Evolutionary conservation across 192 early-diverging fungal genomes (phyloP).

Genomic region (Mortierella antarctica): DNA sequence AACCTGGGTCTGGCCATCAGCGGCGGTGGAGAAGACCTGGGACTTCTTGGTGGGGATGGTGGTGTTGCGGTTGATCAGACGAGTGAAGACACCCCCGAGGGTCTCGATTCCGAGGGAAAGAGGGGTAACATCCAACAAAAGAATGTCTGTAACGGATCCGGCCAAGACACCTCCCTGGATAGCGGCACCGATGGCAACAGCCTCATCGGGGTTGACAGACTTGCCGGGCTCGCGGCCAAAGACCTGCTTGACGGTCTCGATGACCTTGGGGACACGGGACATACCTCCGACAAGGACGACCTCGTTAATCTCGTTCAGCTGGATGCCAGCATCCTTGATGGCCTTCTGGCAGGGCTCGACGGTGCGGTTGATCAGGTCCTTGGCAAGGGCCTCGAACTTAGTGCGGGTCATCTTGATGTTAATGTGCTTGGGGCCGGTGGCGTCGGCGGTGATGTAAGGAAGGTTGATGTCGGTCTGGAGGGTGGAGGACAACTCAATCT

Average conservation of each 20-base stretch:
- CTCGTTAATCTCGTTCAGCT: slow-evolving; percentile 86
- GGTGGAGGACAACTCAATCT: slow-evolving; percentile 96
- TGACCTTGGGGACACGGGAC: slow-evolving; percentile 96
- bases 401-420: slow-evolving; percentile 93
- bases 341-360: slow-evolving; percentile 95
- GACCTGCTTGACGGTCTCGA: slow-evolving; percentile 84
- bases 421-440: slow-evolving; percentile 94
- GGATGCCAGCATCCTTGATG: slow-evolving; percentile 92
- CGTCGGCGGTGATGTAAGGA: slow-evolving; percentile 94
- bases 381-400: slow-evolving; percentile 89
- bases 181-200: slow-evolving; percentile 95
- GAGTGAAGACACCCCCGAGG: slow-evolving; percentile 94
- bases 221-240: slow-evolving; percentile 93
- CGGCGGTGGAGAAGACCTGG: slow-evolving; percentile 97
- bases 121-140: slow-evolving; percentile 95
- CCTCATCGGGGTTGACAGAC: slow-evolving; percentile 97
- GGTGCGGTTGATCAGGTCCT: slow-evolving; percentile 87
- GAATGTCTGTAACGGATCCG: slow-evolving; percentile 92
- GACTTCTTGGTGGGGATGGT: slow-evolving; percentile 98
- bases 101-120: slow-evolving; percentile 98
- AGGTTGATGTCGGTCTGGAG: slow-evolving; percentile 95
- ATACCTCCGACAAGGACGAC: slow-evolving; percentile 98
- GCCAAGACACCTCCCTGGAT: slow-evolving; percentile 96
- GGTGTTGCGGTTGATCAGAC: slow-evolving; percentile 95
- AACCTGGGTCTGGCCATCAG: slow-evolving; percentile 95